Conservation (phyloP, 345 rosid genomes). For the Syzygium oleosum region DNA sequence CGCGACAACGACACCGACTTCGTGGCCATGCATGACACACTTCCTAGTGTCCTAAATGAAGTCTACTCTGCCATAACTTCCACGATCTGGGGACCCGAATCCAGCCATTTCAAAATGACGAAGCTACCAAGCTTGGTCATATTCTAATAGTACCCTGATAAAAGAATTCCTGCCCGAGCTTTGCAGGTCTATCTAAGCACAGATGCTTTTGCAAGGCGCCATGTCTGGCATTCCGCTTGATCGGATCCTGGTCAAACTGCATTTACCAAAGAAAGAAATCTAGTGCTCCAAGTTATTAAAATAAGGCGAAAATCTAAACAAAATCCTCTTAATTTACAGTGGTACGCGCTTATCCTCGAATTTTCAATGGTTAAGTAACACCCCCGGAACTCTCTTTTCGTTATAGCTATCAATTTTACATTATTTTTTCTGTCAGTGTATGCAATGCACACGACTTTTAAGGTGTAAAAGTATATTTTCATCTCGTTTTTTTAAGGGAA, state of each 20-base stretch:
- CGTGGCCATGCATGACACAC: not conserved
- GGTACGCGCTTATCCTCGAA: not conserved
- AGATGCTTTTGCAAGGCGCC: too few species aligned
- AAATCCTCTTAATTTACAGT: not conserved
- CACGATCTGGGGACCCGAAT: not conserved
- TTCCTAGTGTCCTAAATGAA: not conserved
- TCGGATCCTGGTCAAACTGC: not conserved
- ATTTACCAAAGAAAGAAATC: not conserved
- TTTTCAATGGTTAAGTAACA: not conserved
- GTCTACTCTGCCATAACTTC: not conserved
- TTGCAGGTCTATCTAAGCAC: not conserved
- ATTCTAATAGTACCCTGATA: not conserved
- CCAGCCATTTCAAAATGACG: not conserved
- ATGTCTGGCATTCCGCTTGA: not conserved
- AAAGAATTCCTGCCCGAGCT: not conserved
- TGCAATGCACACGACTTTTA: not conserved
- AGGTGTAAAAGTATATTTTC: not conserved
- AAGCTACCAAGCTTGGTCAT: not conserved
- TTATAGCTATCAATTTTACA: not conserved
- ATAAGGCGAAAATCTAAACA: not conserved
- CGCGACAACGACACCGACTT: not conserved
- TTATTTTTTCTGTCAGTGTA: not conserved
- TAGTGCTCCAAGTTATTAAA: not conserved
- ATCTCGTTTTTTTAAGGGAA: not conserved
- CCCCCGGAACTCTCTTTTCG: fast-evolving